Conservation (phyloP, 2,329 filamentous ascomycete species). For the Ceratocystis smalleyi region DNA sequence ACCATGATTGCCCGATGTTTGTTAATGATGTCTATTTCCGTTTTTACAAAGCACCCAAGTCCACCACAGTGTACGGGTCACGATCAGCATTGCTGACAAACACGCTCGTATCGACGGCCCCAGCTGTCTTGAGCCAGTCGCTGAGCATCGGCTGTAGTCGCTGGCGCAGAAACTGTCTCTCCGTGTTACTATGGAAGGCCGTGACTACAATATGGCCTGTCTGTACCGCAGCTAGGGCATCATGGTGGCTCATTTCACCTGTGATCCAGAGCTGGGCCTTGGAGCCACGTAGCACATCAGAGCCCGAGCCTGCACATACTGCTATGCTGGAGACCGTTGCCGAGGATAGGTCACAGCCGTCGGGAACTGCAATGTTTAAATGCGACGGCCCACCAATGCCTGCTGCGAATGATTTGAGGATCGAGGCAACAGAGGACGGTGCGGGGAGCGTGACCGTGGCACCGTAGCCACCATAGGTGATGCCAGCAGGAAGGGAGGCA, state of each 20-base stretch:
- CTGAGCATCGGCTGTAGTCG: constrained; percentile 54
- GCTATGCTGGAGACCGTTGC: constrained; percentile 51
- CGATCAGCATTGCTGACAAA: constrained; percentile 63
- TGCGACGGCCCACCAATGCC: constrained; percentile 49
- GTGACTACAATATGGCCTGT: constrained; percentile 67
- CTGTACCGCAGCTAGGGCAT: constrained; percentile 74
- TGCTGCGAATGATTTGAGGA: constrained; percentile 42
- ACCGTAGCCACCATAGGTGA: constrained; percentile 38
- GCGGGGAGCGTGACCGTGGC: constrained; percentile 30
- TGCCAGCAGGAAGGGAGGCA: constrained; percentile 27
- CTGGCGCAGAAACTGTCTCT: constrained; percentile 63
- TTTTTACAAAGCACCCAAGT: constrained; percentile 25
- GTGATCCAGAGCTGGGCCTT: constrained; percentile 73
- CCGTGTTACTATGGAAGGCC: constrained; percentile 86
- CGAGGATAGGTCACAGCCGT: constrained; percentile 29
- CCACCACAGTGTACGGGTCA: constrained; percentile 75
- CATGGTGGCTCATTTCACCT: constrained; percentile 86
- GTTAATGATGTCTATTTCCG: no score
- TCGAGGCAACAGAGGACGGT: constrained; percentile 27
- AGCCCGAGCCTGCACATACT: constrained; percentile 81
- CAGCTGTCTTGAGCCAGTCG: constrained; percentile 37
- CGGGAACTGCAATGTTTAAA: constrained; percentile 36
- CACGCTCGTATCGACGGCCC: constrained; percentile 40
- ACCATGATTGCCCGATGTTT: no score
- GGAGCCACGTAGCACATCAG: constrained; percentile 53